phyloP scores from a whole-genome alignment of 352 stramenopile genomes.

The Phytopythium helicoides region DNA sequence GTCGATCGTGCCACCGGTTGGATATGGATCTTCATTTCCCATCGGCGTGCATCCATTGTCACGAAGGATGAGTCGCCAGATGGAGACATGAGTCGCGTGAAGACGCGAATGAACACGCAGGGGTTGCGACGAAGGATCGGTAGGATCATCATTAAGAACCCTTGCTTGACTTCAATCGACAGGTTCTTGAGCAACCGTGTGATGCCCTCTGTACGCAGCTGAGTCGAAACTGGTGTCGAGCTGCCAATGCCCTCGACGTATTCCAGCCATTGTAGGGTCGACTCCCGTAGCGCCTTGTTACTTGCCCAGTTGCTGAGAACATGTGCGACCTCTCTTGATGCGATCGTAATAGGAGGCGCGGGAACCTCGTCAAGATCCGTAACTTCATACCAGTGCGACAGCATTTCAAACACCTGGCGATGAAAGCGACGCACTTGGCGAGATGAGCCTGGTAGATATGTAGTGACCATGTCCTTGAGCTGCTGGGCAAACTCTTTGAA shows the following conservation, averaged over 20 bases:
- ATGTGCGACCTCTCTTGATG: constrained; percentile 50
- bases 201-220: constrained; percentile 24
- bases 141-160: constrained; percentile 63
- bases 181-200: constrained; percentile 55
- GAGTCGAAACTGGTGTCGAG: constrained; percentile 9
- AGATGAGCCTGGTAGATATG: constrained; percentile 11
- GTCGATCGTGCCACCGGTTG: constrained; percentile 17
- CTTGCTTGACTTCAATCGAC: constrained; percentile 70
- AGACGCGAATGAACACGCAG: constrained; percentile 49
- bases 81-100: constrained; percentile 28
- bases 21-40: constrained; percentile 68
- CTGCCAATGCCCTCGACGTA: constrained; percentile 30
- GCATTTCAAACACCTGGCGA: constrained; percentile 26
- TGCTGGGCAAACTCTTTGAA: constrained; percentile 18
- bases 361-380: constrained; percentile 18
- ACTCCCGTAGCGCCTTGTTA: constrained; percentile 31
- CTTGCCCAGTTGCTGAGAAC: constrained; percentile 64
- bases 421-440: constrained; percentile 28
- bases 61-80: constrained; percentile 2
- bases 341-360: constrained; percentile 46
- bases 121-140: constrained; percentile 60
- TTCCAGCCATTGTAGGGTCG: constrained; percentile 44
- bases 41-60: constrained; percentile 23
- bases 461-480: constrained; percentile 9
- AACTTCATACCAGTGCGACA: constrained; percentile 50